Percentiles rank a stretch among this genome's conserved stretches.
phyloP scores from a whole-genome alignment of 192 early-diverging fungal genomes.

The Coemansia aciculifera region DNA sequence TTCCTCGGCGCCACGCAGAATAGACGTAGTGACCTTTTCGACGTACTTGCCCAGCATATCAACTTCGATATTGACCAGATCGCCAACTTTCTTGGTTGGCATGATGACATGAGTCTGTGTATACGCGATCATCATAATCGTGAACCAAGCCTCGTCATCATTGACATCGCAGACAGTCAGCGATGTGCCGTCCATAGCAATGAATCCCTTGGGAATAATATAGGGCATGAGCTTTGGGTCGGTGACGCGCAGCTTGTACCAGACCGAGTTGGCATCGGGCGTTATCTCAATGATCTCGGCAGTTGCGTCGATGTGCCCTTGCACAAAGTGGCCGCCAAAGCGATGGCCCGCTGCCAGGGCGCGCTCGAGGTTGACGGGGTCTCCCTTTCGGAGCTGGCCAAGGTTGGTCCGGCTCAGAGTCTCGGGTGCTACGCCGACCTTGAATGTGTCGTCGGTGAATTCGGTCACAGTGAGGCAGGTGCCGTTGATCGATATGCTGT shows the following conservation, averaged over 20 bases:
- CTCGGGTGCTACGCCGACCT: constrained; percentile 91
- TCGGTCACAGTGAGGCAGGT: constrained; percentile 96
- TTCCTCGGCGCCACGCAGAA: constrained; percentile 33
- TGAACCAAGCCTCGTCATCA: constrained; percentile 70
- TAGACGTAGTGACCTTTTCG: constrained; percentile 71
- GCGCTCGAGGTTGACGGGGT: constrained; percentile 90
- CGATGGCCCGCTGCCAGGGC: constrained; percentile 84
- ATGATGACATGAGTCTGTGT: constrained; percentile 85
- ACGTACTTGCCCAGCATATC: constrained; percentile 98
- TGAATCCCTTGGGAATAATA: constrained; percentile 95
- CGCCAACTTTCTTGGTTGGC: constrained; percentile 69
- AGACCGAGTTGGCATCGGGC: constrained; percentile 88
- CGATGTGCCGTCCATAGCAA: constrained; percentile 91
- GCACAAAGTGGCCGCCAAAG: constrained; percentile 97
- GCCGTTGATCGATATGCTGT: constrained; percentile 94
- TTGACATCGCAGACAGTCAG: constrained; percentile 92
- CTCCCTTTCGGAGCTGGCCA: constrained; percentile 71
- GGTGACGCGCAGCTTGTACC: constrained; percentile 67
- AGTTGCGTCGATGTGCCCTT: constrained; percentile 92
- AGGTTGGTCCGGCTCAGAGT: constrained; percentile 91
- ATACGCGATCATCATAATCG: constrained; percentile 95
- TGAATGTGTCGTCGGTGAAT: constrained; percentile 78
- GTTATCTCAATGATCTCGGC: constrained; percentile 70
- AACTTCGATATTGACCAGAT: constrained; percentile 91
- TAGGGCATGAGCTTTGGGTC: constrained; percentile 69